phyloP scores from a whole-genome alignment of 164 flowering plant species.

The Cinnamomum chago region DNA sequence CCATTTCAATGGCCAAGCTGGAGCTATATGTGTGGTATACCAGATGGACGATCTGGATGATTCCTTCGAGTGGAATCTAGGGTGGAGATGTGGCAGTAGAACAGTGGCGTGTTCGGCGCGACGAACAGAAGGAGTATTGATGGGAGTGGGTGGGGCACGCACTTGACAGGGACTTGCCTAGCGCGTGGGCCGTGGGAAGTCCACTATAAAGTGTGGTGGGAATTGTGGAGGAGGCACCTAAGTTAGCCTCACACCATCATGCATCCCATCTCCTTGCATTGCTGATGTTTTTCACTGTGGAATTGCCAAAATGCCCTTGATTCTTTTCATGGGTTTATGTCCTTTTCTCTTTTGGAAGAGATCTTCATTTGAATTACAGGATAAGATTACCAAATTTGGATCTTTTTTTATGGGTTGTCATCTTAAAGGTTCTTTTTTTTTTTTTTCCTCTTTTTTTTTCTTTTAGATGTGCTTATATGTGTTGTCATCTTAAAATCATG shows the following conservation, averaged over 20 bases:
- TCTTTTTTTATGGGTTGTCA: too few relatives aligned
- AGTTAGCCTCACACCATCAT: slow-evolving; percentile 1
- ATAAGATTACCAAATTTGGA: too few relatives aligned
- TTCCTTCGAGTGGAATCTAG: neutral
- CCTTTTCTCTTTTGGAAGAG: neutral
- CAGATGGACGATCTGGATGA: neutral
- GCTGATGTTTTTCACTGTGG: neutral
- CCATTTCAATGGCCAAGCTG: neutral
- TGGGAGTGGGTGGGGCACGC: neutral
- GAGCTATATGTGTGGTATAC: neutral
- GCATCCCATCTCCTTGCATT: slow-evolving; percentile 3
- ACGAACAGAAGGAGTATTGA: neutral
- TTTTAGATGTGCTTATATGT: too few relatives aligned
- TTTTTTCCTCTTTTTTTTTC: too few relatives aligned
- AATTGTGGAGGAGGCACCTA: slow-evolving; percentile 46
- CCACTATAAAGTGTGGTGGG: slow-evolving; percentile 30
- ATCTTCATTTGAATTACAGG: too few relatives aligned
- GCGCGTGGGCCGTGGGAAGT: slow-evolving; percentile 32
- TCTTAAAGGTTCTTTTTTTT: too few relatives aligned
- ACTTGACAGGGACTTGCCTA: slow-evolving; percentile 11
- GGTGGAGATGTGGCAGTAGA: neutral
- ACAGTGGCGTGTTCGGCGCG: neutral
- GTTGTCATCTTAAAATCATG: too few relatives aligned
- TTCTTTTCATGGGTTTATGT: neutral
- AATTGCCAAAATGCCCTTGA: neutral